phyloP scores from a whole-genome alignment of 2,329 filamentous ascomycete genomes.

The Dothistroma septosporum region DNA sequence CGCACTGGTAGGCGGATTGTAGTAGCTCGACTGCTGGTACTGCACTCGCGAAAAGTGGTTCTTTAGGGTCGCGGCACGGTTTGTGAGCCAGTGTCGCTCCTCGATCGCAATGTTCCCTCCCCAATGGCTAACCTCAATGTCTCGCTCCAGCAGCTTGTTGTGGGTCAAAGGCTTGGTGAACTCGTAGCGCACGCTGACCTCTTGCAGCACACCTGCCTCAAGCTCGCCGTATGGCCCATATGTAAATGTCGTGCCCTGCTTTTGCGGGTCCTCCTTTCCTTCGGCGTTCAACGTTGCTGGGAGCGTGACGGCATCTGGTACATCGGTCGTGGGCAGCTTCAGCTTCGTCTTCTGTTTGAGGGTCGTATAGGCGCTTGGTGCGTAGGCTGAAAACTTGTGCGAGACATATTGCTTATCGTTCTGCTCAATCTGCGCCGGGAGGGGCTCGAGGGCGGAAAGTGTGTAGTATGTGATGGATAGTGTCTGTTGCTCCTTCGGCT shows the following conservation, averaged over 20 bases:
- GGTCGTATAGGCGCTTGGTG: constrained; percentile 76
- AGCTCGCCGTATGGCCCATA: constrained; percentile 87
- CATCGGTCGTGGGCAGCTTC: constrained; percentile 72
- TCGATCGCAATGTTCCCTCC: constrained; percentile 94
- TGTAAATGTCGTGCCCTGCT: constrained; percentile 77
- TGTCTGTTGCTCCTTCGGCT: constrained; percentile 73
- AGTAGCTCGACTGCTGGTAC: constrained; percentile 47
- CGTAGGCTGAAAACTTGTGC: constrained; percentile 82
- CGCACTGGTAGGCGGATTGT: constrained; percentile 71
- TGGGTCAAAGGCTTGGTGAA: constrained; percentile 89
- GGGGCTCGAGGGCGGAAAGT: constrained; percentile 71
- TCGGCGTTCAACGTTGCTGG: constrained; percentile 54
- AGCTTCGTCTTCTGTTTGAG: constrained; percentile 95
- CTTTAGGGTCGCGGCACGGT: constrained; percentile 71
- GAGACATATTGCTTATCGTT: constrained; percentile 79
- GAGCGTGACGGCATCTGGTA: constrained; percentile 73
- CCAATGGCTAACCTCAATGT: constrained; percentile 96
- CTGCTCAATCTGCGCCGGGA: constrained; percentile 80
- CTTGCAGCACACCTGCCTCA: constrained; percentile 69
- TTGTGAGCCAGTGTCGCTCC: constrained; percentile 83
- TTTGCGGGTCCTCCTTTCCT: constrained; percentile 66
- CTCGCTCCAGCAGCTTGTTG: constrained; percentile 73
- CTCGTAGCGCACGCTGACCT: constrained; percentile 81
- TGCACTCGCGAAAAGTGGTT: constrained; percentile 49
- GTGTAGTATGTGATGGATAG: constrained; percentile 81